phyloP scores from a whole-genome alignment of 148 eudicot species.

The Rheum nobile region DNA sequence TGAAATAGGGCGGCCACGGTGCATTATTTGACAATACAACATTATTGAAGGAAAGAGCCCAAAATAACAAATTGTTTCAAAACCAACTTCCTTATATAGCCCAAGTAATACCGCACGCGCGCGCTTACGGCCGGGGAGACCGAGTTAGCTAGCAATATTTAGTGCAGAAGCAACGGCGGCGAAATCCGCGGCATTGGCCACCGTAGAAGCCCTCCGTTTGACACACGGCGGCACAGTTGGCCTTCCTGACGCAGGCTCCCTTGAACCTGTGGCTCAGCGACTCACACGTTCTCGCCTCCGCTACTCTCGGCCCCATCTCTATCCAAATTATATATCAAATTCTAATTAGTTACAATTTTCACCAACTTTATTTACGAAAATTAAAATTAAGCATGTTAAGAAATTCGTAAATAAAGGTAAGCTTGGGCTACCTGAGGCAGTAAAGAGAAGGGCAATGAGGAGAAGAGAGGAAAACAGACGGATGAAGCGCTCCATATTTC shows the following conservation, averaged over 20 bases:
- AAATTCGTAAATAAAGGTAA: neutral
- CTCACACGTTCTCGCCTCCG: conserved; percentile 32
- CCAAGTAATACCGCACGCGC: too few relatives aligned
- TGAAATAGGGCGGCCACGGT: too few relatives aligned
- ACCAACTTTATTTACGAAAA: neutral
- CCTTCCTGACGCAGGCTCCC: conserved; percentile 20
- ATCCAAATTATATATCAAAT: neutral
- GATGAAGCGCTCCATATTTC: conserved; percentile 16
- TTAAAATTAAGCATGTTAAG: neutral
- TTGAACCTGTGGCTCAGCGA: conserved; percentile 27
- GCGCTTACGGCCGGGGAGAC: neutral
- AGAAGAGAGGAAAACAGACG: conserved; percentile 15
- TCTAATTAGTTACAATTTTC: neutral
- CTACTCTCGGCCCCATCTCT: conserved; percentile 14
- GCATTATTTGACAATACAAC: too few relatives aligned
- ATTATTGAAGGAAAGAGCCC: too few relatives aligned
- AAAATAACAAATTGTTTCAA: too few relatives aligned
- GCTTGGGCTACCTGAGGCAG: conserved; percentile 14
- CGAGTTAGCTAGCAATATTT: conserved; percentile 10
- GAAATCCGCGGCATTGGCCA: conserved; percentile 33
- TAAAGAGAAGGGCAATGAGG: conserved; percentile 17
- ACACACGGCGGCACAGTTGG: conserved; percentile 32
- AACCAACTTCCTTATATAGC: too few relatives aligned
- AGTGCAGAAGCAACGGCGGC: conserved; percentile 42
- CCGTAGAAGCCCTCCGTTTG: conserved; percentile 31